These are phyloP conservation scores for Malus hybrid DNA, from an alignment of 331 rosid species.

Conservation along the genomic window DNA sequence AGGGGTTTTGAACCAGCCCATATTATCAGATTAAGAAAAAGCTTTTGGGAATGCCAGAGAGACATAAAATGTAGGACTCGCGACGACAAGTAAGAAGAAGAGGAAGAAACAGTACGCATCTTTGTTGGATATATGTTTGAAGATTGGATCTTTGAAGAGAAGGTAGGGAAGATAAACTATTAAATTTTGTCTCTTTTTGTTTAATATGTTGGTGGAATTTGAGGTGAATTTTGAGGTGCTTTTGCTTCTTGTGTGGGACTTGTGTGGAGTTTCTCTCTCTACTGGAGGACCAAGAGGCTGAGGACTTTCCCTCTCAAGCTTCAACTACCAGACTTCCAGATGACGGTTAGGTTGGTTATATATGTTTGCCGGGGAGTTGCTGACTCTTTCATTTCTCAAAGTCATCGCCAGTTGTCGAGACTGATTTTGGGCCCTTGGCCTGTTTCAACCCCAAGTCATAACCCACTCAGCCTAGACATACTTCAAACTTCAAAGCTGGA, in stretches of 20 bases:
- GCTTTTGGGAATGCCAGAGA: not conserved
- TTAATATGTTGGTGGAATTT: not conserved
- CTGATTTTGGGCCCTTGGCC: not conserved
- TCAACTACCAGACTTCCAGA: constrained; percentile 18
- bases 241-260: not conserved
- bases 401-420: not conserved
- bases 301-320: not conserved
- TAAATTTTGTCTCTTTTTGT: not conserved
- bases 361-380: not conserved
- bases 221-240: not conserved
- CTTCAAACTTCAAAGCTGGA: not conserved
- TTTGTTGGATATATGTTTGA: not conserved
- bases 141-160: constrained; percentile 34
- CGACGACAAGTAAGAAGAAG: not conserved
- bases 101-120: not conserved
- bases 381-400: not conserved
- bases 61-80: not conserved
- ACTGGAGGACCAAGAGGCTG: too few relatives aligned
- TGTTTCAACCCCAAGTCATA: not conserved
- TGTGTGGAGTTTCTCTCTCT: not conserved
- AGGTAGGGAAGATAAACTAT: constrained; percentile 18
- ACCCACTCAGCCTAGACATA: not conserved
- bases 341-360: constrained; percentile 19
- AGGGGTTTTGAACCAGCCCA: constrained; percentile 40
- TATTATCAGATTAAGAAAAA: not conserved